Base-by-base conservation (phyloP, 2,329 filamentous ascomycete genomes). In the Talaromyces marneffei region DNA sequence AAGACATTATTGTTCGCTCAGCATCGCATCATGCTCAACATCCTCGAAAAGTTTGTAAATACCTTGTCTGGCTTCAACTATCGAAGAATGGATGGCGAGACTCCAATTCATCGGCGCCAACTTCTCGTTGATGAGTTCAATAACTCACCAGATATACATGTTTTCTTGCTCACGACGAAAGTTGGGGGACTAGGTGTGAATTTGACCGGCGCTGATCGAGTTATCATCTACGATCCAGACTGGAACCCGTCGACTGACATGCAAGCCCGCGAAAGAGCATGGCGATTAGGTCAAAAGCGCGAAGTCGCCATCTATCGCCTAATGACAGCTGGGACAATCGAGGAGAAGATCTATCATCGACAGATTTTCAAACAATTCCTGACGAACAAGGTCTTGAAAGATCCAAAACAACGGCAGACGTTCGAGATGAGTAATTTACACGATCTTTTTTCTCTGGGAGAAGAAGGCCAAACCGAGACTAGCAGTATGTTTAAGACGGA, bases 351-450 rank as follows among this genome's bases (percentile, higher is more conserved):
- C 31, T 99, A 97, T 65, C 93, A 99, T 74, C 89, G 95, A 16
- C 94, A 99, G 71, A 94, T 99, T 56, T 99, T 96, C 81, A 99
- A 99, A 75, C 93, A 97, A 68, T 97, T 97, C 71, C 82, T 99
- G 64, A 94, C 92, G 3, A 96, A 97, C 77, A 97, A 97, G 74
- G 92, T 99, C 6, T 76, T 99, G 56, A 92, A 90, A 67, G 93
- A 99, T 68, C 92, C 94, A 0, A 96, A 96, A 70, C 92, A 97
- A 74, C 87, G 91, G 23, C 91, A 94, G 66, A 92, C 89, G 0
- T 96, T 97, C 73, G 91, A 96, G 62, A 82, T 96, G 69, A 89
- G 88, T 62, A 92, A 97, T 69, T 78, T 99, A 16, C 91, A 97
- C 66, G 93, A 99, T 71, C 82, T 99, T 0, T 99, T 99, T 74